Base-by-base conservation (phyloP, 805 yeast genomes). In the Myxozyma vanderwaltii region DNA sequence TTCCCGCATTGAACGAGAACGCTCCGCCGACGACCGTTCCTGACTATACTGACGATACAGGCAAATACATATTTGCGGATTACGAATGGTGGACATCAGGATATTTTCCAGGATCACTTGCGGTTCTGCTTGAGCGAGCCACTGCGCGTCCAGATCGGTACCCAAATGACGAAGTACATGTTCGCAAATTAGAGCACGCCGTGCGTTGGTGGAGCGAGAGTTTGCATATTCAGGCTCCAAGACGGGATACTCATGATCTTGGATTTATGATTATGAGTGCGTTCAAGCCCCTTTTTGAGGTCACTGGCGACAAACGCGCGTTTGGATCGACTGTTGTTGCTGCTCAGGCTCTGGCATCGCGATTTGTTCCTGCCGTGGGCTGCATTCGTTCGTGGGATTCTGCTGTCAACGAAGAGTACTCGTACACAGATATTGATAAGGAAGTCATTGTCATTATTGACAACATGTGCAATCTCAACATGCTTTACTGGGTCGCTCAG, bases 381-480 rank as follows among this genome's bases (percentile, higher is more conserved):
- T 57, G 62, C 40, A 66, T 72, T 29, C 64, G 70, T 50, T 65
- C 70, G 35, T 72, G 75, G 75, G 70, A 71, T 53, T 31, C 49
- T 1, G 67, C 68, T 21, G 53, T 48, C 21, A 66, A 61, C 55
- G 55, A 66, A 27, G 47, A 61, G n/a, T 67, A 70, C 58, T 19
- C 56, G 7, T 66, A 52, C 39, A 21, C 48, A 5, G 63, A 65
- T 48, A 61, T 59, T 3, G 58, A 58, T 8, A 51, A 53, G 12
- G 73, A 72, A 57, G 68, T 57, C 49, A 53, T 71, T 15, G 74
- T 72, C n/a, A 72, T 72, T 31, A 70, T 72, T 31, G 59, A 55
- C 49, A 55, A 55, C 33, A 55, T 55, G 59, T 48, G 59, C 45
- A 55, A 55, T 24, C 61, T 72, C 53, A 67, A 68, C 45, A 46